phyloP scores from a whole-genome alignment of 2,329 filamentous ascomycete genomes.

The Aspergillus fijiensis region DNA sequence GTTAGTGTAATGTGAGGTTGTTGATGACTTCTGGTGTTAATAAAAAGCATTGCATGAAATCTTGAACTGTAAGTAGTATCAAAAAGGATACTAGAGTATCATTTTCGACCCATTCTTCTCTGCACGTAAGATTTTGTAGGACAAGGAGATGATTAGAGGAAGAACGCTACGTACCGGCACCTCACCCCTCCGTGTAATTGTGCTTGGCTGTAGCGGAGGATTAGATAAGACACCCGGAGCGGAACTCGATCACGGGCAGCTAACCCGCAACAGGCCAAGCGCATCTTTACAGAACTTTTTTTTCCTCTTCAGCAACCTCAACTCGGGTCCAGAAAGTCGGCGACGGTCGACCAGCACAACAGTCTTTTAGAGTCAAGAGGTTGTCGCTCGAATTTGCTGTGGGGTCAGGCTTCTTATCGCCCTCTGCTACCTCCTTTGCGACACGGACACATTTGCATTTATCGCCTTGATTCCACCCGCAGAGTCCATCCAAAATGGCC shows the following conservation, averaged over 20 bases:
- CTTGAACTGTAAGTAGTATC: too few relatives aligned
- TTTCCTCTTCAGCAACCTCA: slow-evolving; percentile 36
- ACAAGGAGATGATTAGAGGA: too few relatives aligned
- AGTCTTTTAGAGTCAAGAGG: slow-evolving; percentile 16
- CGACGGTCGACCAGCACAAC: slow-evolving; percentile 28
- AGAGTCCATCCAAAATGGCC: slow-evolving; percentile 40
- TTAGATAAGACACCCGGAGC: slow-evolving; percentile 34
- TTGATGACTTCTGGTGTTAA: too few relatives aligned
- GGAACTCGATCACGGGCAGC: slow-evolving; percentile 14
- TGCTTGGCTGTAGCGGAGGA: slow-evolving; percentile 15
- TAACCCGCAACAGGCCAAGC: slow-evolving; percentile 35
- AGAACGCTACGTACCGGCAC: background rate
- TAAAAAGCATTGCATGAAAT: too few relatives aligned
- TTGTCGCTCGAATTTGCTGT: slow-evolving; percentile 19
- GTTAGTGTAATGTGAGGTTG: background rate
- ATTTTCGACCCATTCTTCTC: background rate
- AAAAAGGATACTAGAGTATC: background rate
- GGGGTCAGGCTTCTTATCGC: slow-evolving; percentile 10
- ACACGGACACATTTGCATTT: slow-evolving; percentile 2
- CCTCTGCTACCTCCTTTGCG: slow-evolving; percentile 6
- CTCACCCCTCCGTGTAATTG: slow-evolving; percentile 18
- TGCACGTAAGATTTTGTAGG: too few relatives aligned
- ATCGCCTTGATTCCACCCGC: slow-evolving; percentile 1
- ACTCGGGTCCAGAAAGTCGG: slow-evolving; percentile 17
- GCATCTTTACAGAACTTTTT: slow-evolving; percentile 45